These are phyloP conservation scores for Eimeria acervulina DNA, from an alignment of 169 alveolate genomes.

Conservation along the genomic window DNA sequence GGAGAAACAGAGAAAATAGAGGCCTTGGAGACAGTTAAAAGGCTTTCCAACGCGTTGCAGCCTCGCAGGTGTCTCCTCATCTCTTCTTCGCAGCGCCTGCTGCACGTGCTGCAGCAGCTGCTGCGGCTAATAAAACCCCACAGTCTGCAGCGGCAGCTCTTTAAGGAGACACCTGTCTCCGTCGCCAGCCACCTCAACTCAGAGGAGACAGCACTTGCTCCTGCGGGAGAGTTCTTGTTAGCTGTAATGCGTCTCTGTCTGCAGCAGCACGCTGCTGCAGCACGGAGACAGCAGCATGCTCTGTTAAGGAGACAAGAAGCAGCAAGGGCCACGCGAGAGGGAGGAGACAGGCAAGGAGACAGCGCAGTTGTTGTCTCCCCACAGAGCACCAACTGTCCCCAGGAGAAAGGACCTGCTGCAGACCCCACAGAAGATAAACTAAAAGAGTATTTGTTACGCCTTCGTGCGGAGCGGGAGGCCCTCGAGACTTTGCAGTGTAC, in stretches of 20 bases:
- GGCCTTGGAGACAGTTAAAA: background rate
- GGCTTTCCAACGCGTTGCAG: background rate
- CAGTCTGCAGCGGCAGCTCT: slow-evolving; percentile 14
- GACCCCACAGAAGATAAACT: background rate
- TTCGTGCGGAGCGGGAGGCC: slow-evolving; percentile 23
- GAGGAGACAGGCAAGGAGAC: background rate
- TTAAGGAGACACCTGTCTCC: background rate
- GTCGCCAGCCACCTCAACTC: background rate
- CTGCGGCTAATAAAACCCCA: background rate
- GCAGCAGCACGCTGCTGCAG: slow-evolving; percentile 44
- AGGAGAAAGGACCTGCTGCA: background rate
- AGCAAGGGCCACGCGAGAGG: background rate
- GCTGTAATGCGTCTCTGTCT: slow-evolving; percentile 11
- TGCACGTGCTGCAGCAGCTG: slow-evolving; percentile 43
- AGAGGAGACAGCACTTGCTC: slow-evolving; percentile 13
- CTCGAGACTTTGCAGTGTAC: background rate
- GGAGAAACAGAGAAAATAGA: background rate
- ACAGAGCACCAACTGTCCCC: background rate
- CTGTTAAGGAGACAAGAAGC: background rate
- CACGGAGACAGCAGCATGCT: background rate
- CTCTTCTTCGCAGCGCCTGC: slow-evolving; percentile 20
- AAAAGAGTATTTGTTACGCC: background rate
- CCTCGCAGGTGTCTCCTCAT: background rate
- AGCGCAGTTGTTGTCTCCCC: background rate
- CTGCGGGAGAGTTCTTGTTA: slow-evolving; percentile 54